A percentile compares a stretch with the other conserved stretches of the same genome.
Evolutionary conservation across 345 rosid species (phyloP).

Genomic region (Populus nigra): DNA sequence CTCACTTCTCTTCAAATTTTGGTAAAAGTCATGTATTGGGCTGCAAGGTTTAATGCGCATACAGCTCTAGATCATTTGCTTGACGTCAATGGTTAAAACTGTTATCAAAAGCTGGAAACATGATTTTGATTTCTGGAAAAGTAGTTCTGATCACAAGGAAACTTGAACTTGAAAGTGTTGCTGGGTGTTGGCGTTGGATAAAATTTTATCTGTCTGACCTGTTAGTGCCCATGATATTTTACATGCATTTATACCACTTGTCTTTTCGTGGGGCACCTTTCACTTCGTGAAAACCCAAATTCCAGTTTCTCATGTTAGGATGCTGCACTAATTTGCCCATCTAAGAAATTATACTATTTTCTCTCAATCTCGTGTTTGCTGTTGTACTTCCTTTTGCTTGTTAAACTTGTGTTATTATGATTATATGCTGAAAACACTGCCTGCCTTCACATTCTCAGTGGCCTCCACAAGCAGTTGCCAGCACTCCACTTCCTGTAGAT

Average conservation of each 20-base stretch:
- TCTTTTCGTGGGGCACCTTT: no score
- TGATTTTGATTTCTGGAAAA: not conserved
- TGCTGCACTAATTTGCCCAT: not conserved
- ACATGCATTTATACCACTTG: no score
- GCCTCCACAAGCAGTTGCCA: conserved; percentile 45
- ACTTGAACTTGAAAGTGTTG: no score
- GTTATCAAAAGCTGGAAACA: not conserved
- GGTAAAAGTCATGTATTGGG: not conserved
- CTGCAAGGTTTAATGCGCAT: not conserved
- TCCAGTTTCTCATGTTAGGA: no score
- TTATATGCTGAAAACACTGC: conserved; percentile 9
- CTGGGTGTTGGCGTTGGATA: no score
- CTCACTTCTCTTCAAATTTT: not conserved
- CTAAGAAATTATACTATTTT: no score
- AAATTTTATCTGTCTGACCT: no score
- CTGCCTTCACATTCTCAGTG: conserved; percentile 45
- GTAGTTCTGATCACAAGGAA: no score
- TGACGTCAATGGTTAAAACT: not conserved
- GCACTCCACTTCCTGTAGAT: conserved; percentile 43
- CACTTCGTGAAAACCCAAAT: no score
- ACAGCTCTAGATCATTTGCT: not conserved
- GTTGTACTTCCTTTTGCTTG: not conserved
- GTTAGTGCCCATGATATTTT: no score
- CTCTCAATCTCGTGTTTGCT: not conserved
- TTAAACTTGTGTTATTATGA: not conserved